Percentiles rank a stretch among this genome's conserved stretches.
These are phyloP conservation scores for Tricholoma sp. DNA, from an alignment of 768 basidiomycete species.

Conservation along the genomic window DNA sequence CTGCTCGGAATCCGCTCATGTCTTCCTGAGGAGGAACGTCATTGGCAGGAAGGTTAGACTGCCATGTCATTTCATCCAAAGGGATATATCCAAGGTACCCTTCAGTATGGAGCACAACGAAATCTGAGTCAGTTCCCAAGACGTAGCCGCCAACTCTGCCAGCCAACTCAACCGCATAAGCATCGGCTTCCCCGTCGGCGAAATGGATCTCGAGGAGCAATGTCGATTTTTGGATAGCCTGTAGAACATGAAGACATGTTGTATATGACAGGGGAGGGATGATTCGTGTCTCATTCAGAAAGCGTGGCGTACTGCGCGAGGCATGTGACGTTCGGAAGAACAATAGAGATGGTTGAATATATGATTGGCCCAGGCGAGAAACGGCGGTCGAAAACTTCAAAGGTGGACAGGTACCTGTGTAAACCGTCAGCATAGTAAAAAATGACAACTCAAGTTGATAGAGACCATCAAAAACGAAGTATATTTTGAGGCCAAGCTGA, in stretches of 20 bases:
- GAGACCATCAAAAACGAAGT: slow-evolving; percentile 84
- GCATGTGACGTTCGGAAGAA: slow-evolving; percentile 76
- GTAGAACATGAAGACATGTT: slow-evolving; percentile 53
- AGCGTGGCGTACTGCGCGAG: slow-evolving; percentile 61
- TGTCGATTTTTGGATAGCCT: slow-evolving; percentile 28
- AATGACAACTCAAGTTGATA: slow-evolving; percentile 2
- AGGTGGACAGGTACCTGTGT: slow-evolving; percentile 60
- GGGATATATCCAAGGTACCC: slow-evolving; percentile 78
- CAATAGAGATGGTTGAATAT: slow-evolving; percentile 57
- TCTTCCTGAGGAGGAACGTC: slow-evolving; percentile 28
- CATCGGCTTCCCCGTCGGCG: slow-evolving; percentile 80
- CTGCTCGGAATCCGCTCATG: slow-evolving; percentile 55
- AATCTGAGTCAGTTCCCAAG: slow-evolving; percentile 78
- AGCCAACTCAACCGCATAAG: slow-evolving; percentile 80
- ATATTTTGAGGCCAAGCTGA: slow-evolving; percentile 53
- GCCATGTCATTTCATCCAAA: slow-evolving; percentile 73
- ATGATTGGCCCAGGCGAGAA: slow-evolving; percentile 51
- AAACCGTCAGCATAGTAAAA: slow-evolving; percentile 8
- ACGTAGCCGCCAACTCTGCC: slow-evolving; percentile 70
- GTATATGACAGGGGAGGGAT: slow-evolving; percentile 63
- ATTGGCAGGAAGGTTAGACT: slow-evolving; percentile 23
- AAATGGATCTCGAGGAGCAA: slow-evolving; percentile 52
- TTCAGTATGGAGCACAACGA: slow-evolving; percentile 69
- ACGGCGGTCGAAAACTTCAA: slow-evolving; percentile 68
- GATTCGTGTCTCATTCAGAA: slow-evolving; percentile 68